Evolutionary conservation across 495 filamentous ascomycete species (phyloP), one percentile per base, ranked within the genome.

Genomic region (Xylaria sp.): DNA sequence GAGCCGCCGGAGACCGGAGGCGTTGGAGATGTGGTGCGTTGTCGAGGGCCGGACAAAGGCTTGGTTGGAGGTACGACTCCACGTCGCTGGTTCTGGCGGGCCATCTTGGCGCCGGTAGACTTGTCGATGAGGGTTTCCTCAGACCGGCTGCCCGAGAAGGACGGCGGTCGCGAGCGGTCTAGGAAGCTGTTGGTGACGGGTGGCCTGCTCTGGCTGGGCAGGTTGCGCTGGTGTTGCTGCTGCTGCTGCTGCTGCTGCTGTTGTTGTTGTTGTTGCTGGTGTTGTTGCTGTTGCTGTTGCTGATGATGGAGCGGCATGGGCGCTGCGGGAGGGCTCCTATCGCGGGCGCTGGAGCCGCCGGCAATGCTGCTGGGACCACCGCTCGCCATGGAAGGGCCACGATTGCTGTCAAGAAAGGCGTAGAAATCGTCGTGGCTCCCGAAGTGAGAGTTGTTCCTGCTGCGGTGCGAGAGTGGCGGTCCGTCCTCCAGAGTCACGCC

Each of bases 361-460:
- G 55, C 48, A n/a, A n/a, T n/a, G 40, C 66, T 44, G 14, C 61
- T 72, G 35, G 52, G 59, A 5, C 35, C 31, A 19, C 5, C 61
- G 19, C 43, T 48, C 8, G 52, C 70, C 33, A 68, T 41, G 19
- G 72, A 61, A 5, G 76, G 74, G 5, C 71, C 73, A 48, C 77
- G 71, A 43, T 79, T 79, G 70, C 37, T 79, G 12, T 79, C 75
- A 11, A 79, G 63, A 40, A 79, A 79, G 50, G 75, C 66, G 70
- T 79, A 79, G 53, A 77, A 79, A 31, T 77, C 77, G 68, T 79
- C 77, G 73, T 77, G 75, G 37, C 68, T 77, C 59, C 72, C 73
- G 61, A 79, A 79, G 55, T 68, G 76, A 0, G 62, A 48, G 21
- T 64, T 58, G 69, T 65, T 58, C 17, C 61, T 19, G 33, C 61